These are phyloP conservation scores for Clathrospora elynae DNA, from an alignment of 2,329 filamentous ascomycete species.

Conservation along the genomic window DNA sequence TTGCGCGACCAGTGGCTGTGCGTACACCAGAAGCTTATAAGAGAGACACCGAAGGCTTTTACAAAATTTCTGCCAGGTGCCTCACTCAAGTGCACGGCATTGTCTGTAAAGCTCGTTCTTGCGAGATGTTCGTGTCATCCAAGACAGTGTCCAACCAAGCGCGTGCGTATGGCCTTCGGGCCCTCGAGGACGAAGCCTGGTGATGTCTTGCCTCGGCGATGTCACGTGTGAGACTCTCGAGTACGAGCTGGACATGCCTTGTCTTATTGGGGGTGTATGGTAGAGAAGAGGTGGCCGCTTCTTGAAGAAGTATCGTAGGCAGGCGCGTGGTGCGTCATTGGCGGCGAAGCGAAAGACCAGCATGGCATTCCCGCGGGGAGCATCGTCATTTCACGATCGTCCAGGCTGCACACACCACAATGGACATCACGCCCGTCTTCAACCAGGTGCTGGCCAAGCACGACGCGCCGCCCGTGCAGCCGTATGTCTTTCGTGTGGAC, in stretches of 20 bases:
- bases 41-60: too few relatives aligned
- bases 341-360: slow-evolving; percentile 25
- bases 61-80: too few relatives aligned
- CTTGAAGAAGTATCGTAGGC: too few relatives aligned
- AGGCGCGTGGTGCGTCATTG: slow-evolving; percentile 22
- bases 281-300: too few relatives aligned
- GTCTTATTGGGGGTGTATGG: neutral
- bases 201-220: too few relatives aligned
- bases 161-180: too few relatives aligned
- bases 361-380: slow-evolving; percentile 30
- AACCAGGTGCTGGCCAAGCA: slow-evolving; percentile 69
- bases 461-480: slow-evolving; percentile 58
- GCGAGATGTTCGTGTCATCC: too few relatives aligned
- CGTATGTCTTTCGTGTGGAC: slow-evolving; percentile 48
- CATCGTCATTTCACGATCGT: slow-evolving; percentile 34
- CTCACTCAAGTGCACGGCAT: too few relatives aligned
- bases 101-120: too few relatives aligned
- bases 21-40: too few relatives aligned
- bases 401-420: slow-evolving; percentile 28
- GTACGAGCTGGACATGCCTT: neutral
- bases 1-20: slow-evolving; percentile 8
- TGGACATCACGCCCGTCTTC: slow-evolving; percentile 70
- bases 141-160: too few relatives aligned
- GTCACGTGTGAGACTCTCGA: neutral
- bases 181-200: too few relatives aligned